phyloP scores from a whole-genome alignment of 345 rosid species.

The Brassica incana region DNA sequence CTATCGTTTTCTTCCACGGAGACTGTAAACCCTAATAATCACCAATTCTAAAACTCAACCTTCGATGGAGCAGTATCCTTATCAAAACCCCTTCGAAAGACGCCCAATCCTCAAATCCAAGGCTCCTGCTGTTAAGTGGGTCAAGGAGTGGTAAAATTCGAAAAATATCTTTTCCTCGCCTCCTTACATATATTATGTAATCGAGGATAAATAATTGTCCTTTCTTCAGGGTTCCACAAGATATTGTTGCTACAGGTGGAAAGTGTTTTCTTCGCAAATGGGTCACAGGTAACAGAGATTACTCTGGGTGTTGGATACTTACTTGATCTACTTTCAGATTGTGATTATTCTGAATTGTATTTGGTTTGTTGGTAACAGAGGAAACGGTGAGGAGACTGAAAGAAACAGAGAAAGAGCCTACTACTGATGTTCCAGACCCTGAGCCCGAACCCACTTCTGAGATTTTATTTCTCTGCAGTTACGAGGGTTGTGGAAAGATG shows the following conservation, averaged over 20 bases:
- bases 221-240: conserved; percentile 88
- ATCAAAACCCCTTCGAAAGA: conserved; percentile 68
- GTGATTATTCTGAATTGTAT: neutral
- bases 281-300: conserved; percentile 69
- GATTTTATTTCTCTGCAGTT: conserved; percentile 96
- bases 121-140: conserved; percentile 83
- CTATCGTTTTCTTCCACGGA: no score
- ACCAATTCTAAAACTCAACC: no score
- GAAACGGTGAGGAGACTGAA: conserved; percentile 61
- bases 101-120: conserved; percentile 69
- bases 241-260: conserved; percentile 89
- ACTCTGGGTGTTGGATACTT: no score
- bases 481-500: conserved; percentile 91
- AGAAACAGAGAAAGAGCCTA: conserved; percentile 72
- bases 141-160: conserved; percentile 64
- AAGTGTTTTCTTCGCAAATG: conserved; percentile 82
- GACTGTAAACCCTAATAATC: no score
- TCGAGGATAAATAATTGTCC: neutral
- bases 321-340: neutral
- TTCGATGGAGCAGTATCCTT: conserved; percentile 41
- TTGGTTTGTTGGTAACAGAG: conserved; percentile 44
- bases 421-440: conserved; percentile 58
- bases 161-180: neutral
- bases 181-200: neutral
- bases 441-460: conserved; percentile 96